These are phyloP conservation scores for Colletotrichum sojae DNA, from an alignment of 2,329 filamentous ascomycete species.

Conservation along the genomic window DNA sequence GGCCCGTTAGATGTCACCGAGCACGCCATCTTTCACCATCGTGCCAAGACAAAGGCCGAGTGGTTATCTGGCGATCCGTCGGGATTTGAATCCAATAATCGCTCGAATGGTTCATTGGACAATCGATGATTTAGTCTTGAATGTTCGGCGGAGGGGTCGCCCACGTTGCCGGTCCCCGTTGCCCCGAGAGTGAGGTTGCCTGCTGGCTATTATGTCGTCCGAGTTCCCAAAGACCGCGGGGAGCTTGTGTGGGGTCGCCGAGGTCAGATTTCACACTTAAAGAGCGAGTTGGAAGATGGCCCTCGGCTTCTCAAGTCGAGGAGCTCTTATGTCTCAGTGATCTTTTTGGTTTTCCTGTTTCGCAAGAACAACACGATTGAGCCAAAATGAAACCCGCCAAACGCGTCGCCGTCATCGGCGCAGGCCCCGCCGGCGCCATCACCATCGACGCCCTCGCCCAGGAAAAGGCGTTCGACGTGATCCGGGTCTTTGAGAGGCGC, in stretches of 20 bases:
- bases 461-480: conserved; percentile 70
- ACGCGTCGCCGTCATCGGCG: conserved; percentile 71
- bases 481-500: conserved; percentile 74
- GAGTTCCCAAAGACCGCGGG: not conserved
- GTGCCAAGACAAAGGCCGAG: conserved; percentile 32
- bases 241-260: not conserved
- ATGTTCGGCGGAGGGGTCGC: not conserved
- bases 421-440: conserved; percentile 73
- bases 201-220: not conserved
- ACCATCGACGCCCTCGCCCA: conserved; percentile 71
- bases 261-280: not conserved
- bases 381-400: conserved; percentile 42
- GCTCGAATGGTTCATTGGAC: not conserved
- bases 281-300: not conserved
- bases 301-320: no score
- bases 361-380: not conserved
- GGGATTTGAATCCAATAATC: conserved; percentile 25
- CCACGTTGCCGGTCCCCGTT: not conserved
- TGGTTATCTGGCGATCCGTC: conserved; percentile 6
- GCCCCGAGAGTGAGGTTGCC: not conserved
- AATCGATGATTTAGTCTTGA: not conserved
- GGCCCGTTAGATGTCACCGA: not conserved
- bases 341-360: no score
- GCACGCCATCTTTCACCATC: conserved; percentile 38
- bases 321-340: no score